Conservation (phyloP, 2,329 filamentous ascomycete genomes). For the Ascochyta lentis region DNA sequence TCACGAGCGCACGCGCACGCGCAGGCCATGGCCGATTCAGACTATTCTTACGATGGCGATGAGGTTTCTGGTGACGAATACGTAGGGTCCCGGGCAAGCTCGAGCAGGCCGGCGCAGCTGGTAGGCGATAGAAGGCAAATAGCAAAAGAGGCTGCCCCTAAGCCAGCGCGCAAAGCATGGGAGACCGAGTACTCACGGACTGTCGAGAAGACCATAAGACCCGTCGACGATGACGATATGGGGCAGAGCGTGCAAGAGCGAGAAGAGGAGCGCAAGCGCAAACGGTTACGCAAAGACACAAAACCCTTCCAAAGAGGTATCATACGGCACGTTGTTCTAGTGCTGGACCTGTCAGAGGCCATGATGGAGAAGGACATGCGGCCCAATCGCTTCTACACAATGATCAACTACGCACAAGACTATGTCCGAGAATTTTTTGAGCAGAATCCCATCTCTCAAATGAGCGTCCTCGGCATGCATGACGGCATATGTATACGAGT, state of each 20-base stretch:
- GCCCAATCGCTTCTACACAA: slow-evolving; percentile 83
- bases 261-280: slow-evolving; percentile 83
- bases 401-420: slow-evolving; percentile 80
- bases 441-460: slow-evolving; percentile 96
- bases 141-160: slow-evolving; percentile 39
- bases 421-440: slow-evolving; percentile 97
- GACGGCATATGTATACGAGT: slow-evolving; percentile 87
- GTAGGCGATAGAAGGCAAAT: slow-evolving; percentile 30
- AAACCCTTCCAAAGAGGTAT: slow-evolving; percentile 96
- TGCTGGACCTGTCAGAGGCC: slow-evolving; percentile 89
- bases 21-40: slow-evolving; percentile 71
- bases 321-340: slow-evolving; percentile 91
- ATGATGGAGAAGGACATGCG: slow-evolving; percentile 96
- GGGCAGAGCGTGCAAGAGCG: slow-evolving; percentile 73
- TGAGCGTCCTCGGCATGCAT: slow-evolving; percentile 90
- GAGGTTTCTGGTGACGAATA: slow-evolving; percentile 69
- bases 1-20: slow-evolving; percentile 9
- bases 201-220: slow-evolving; percentile 65
- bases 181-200: slow-evolving; percentile 53
- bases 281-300: slow-evolving; percentile 83
- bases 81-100: slow-evolving; percentile 48
- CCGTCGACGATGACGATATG: slow-evolving; percentile 73
- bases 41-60: slow-evolving; percentile 72
- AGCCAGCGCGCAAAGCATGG: slow-evolving; percentile 56
- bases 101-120: slow-evolving; percentile 36